Evolutionary conservation across 768 basidiomycete species (phyloP), one percentile per base, ranked within the genome.

Genomic region (Lentinula lateritia): DNA sequence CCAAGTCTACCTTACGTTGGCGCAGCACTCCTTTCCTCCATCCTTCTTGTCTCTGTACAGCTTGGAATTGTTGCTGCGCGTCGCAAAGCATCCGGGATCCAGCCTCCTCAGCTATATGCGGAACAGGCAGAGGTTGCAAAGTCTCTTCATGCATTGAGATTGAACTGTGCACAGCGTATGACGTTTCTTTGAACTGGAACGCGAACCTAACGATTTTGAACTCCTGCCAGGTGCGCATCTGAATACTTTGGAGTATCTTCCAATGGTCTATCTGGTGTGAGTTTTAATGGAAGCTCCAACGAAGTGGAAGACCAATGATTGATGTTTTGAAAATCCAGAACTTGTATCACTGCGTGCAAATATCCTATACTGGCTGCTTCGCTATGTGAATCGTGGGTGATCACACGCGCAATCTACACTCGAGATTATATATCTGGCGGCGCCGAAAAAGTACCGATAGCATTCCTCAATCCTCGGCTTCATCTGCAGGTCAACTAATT

Each of bases 151-250:
- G 83, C 81, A 0, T 32, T 69, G 48, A 58, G 70, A 46, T 82
- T 82, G 71, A 83, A 83, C 69, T 83, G 82, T 68, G 68, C 70
- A n/a, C 82, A 83, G 60, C 77, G 81, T 83, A 61, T 45, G 80
- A 66, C 28, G 1, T 13, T 56, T 15, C 2, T 18, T 1, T n/a
- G 6, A 28, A 48, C 13, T 1, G 16, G 28, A 13, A 8, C 10
- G 15, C 32, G 13, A 59, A 46, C 38, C 34, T 2, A 48, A 10
- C 50, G 18, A 6, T 34, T 42, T 23, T 9, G 6, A 28, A 15
- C 12, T 41, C 6, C 7, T 32, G 15, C 28, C 60, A 82, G 82
- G 81, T 32, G 78, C 80, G 7, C 81, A 83, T 66, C 78, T 80
- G 42, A 61, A 61, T 34, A 61, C 59, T 6, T 38, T 60, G 18